These are phyloP conservation scores for Rhododendron ferrugineum DNA, from an alignment of 148 eudicot genomes.

Conservation along the genomic window DNA sequence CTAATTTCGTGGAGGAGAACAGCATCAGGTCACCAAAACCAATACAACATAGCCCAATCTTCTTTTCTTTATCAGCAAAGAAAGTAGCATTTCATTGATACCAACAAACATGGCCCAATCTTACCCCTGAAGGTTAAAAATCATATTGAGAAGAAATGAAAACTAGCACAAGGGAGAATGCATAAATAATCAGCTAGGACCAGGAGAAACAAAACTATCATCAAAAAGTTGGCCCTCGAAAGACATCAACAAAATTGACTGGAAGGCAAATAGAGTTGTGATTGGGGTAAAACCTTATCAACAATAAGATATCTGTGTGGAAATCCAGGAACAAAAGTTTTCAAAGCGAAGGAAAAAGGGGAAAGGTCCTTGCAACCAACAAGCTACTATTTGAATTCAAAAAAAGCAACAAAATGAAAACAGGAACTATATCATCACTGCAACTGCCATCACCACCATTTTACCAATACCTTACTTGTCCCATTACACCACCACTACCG, in stretches of 20 bases:
- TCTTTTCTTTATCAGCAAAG: not conserved
- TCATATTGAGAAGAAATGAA: slow-evolving; percentile 3
- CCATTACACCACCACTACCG: not conserved
- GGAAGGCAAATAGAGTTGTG: not conserved
- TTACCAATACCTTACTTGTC: not conserved
- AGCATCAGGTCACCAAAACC: not conserved
- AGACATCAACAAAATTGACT: not conserved
- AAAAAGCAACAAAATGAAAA: not conserved
- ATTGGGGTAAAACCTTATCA: not conserved
- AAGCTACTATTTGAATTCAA: not conserved
- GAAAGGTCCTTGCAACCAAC: not conserved
- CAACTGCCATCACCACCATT: not conserved
- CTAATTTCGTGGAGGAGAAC: not conserved
- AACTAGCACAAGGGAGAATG: not conserved
- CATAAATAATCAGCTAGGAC: not conserved
- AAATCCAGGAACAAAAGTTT: not conserved
- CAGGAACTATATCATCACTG: not conserved
- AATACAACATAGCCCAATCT: not conserved
- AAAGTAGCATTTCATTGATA: not conserved
- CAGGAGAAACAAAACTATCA: not conserved
- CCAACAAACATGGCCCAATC: not conserved
- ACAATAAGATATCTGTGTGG: not conserved
- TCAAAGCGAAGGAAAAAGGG: not conserved
- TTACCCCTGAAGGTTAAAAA: not conserved
- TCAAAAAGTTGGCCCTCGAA: not conserved